A percentile compares a stretch with the other conserved stretches of the same genome.
Conservation (phyloP, 495 filamentous ascomycete genomes). For the Stereocaulon alpinum region DNA sequence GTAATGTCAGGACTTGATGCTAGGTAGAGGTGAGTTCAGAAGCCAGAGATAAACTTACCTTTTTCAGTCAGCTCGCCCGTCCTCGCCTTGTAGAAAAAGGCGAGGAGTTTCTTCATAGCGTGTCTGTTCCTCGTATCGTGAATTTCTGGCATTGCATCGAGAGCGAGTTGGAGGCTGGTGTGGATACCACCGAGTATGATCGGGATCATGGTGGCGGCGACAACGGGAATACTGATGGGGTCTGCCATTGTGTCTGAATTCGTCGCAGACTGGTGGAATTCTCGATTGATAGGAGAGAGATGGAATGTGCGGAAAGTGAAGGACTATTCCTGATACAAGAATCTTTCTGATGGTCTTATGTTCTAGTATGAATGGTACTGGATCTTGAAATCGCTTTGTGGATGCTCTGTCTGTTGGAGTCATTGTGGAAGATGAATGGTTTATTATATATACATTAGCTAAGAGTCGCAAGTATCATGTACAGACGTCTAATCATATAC, state of each 20-base stretch:
- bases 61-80: background rate
- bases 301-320: background rate
- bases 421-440: background rate
- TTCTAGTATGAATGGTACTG: background rate
- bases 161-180: background rate
- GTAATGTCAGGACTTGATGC: background rate
- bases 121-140: background rate
- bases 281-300: background rate
- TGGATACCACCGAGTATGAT: background rate
- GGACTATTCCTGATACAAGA: background rate
- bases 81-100: background rate
- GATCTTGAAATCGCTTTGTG: background rate
- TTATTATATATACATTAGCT: background rate
- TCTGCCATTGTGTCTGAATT: background rate
- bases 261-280: background rate
- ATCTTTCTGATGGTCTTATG: background rate
- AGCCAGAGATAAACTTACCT: background rate
- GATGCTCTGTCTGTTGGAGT: background rate
- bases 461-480: background rate
- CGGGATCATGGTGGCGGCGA: background rate
- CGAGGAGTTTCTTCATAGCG: background rate
- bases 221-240: background rate
- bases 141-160: conserved; percentile 2
- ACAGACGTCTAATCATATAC: background rate
- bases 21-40: background rate